A percentile compares a stretch with the other conserved stretches of the same genome.
Conservation (phyloP, 2,329 filamentous ascomycete species). For the Colletotrichum viniferum region DNA sequence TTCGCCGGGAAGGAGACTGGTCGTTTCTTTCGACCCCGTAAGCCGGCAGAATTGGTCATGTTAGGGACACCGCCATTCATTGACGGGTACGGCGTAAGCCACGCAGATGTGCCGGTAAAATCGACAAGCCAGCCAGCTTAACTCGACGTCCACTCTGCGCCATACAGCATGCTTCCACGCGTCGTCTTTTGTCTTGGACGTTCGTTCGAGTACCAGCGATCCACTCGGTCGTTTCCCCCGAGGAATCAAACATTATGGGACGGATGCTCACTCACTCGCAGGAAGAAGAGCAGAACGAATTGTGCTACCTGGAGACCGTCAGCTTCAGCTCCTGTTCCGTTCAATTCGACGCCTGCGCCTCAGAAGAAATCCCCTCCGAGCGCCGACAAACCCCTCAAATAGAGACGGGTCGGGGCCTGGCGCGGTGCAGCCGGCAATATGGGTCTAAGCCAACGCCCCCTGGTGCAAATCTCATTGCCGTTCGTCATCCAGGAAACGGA, state of each 20-base stretch:
- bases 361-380: background rate
- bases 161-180: background rate
- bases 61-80: constrained; percentile 8
- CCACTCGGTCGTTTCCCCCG: background rate
- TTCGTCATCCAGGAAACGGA: background rate
- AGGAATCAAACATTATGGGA: background rate
- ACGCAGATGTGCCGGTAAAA: background rate
- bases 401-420: background rate
- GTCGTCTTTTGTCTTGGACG: background rate
- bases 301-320: background rate
- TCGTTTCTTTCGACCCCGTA: background rate
- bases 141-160: background rate
- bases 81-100: background rate
- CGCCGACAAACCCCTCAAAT: background rate
- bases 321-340: background rate
- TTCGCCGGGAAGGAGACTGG: background rate
- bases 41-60: background rate
- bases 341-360: background rate
- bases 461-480: background rate
- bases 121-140: background rate
- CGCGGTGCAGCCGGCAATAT: constrained; percentile 4
- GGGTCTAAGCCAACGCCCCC: constrained; percentile 7
- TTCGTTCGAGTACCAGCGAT: background rate
- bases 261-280: constrained; percentile 10
- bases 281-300: constrained; percentile 11